A percentile compares a stretch with the other conserved stretches of the same genome.
Evolutionary conservation across 352 stramenopile species (phyloP).

Genomic region (Phytophthora crassamura): DNA sequence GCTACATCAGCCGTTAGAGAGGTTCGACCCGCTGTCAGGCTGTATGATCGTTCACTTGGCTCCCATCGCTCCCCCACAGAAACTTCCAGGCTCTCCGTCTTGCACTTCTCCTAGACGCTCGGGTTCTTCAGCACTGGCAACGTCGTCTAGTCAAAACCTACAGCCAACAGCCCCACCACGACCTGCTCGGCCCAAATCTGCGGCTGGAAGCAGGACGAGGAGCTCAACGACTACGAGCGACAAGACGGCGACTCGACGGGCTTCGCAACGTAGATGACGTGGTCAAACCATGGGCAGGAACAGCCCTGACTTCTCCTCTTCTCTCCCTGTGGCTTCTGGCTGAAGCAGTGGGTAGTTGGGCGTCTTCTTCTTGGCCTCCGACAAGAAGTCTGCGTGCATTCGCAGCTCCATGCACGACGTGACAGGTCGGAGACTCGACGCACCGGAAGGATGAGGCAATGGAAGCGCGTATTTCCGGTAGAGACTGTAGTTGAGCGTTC

Average conservation of each 20-base stretch:
- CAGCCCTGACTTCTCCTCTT: slow-evolving; percentile 7
- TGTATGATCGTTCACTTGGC: slow-evolving; percentile 32
- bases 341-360: slow-evolving; percentile 19
- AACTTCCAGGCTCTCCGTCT: slow-evolving; percentile 17
- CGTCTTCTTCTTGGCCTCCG: slow-evolving; percentile 24
- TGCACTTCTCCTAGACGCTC: slow-evolving; percentile 20
- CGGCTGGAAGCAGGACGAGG: slow-evolving; percentile 3
- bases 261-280: background rate
- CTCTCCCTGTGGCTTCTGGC: slow-evolving; percentile 13
- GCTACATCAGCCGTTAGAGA: slow-evolving; percentile 22
- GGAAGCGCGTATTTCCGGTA: slow-evolving; percentile 48
- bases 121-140: slow-evolving; percentile 14
- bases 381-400: slow-evolving; percentile 46
- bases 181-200: slow-evolving; percentile 25
- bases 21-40: slow-evolving; percentile 59
- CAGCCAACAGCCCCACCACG: background rate
- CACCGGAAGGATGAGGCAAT: slow-evolving; percentile 5
- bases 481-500: slow-evolving; percentile 40
- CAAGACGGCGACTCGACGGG: background rate
- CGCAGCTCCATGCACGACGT: slow-evolving; percentile 46
- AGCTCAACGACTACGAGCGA: background rate
- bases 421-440: slow-evolving; percentile 21
- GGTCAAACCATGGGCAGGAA: slow-evolving; percentile 33
- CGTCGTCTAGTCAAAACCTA: slow-evolving; percentile 1
- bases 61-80: slow-evolving; percentile 30